Percentiles rank a stretch among this genome's conserved stretches.
phyloP scores from a whole-genome alignment of 176 grass and related monocot species.

The Aegilops longissima region DNA sequence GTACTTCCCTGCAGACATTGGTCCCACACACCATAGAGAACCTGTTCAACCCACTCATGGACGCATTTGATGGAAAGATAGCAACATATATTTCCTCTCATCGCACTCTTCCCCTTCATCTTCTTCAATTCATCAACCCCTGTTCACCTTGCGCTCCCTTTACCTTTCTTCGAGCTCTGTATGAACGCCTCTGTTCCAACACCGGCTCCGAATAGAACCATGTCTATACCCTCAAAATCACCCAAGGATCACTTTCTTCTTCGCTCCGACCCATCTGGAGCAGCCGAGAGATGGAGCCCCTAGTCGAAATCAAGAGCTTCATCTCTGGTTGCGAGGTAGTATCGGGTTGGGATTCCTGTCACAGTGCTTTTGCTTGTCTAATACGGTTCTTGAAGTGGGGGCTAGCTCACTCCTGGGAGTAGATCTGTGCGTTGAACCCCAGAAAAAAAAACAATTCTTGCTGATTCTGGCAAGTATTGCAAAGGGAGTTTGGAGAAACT shows the following conservation, averaged over 20 bases:
- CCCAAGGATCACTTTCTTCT: not conserved
- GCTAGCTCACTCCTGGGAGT: slow-evolving; percentile 15
- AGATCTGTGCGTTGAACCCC: slow-evolving; percentile 9
- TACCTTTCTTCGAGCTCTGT: not conserved
- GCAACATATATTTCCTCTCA: too few species aligned
- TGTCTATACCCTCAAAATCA: slow-evolving; percentile 8
- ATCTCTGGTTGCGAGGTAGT: slow-evolving; percentile 7
- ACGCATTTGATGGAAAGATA: too few species aligned
- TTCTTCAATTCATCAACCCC: too few species aligned
- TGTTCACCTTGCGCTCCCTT: not conserved
- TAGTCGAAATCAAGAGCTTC: not conserved
- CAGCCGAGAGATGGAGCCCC: not conserved
- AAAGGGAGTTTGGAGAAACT: too few species aligned
- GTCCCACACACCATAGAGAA: too few species aligned
- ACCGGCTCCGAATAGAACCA: slow-evolving; percentile 27
- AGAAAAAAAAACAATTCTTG: not conserved
- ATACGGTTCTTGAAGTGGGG: slow-evolving; percentile 28
- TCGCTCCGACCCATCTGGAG: not conserved
- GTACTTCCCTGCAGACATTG: too few species aligned
- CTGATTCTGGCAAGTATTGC: not conserved
- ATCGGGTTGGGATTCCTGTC: not conserved
- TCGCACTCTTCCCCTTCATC: too few species aligned
- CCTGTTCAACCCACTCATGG: too few species aligned
- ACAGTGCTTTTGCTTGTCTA: slow-evolving; percentile 19
- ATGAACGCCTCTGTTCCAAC: not conserved